These are phyloP conservation scores for Karstenula rhodostoma DNA, from an alignment of 2,329 filamentous ascomycete genomes.

Conservation along the genomic window DNA sequence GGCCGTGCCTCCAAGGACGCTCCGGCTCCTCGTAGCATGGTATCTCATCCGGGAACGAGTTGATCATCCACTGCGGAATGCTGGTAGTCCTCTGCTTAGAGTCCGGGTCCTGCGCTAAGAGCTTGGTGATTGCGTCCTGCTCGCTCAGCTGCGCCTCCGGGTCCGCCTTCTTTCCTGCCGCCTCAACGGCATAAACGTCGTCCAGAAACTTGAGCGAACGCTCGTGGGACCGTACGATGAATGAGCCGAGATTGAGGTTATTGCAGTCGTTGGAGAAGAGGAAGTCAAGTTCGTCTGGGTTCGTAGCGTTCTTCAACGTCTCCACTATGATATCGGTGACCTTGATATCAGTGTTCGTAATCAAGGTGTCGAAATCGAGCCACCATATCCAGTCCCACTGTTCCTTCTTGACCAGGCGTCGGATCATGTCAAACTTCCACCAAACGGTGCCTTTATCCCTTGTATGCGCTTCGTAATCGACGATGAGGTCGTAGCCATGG, in stretches of 20 bases:
- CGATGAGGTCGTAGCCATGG: constrained; percentile 51
- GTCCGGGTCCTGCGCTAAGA: constrained; percentile 38
- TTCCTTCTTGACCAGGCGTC: constrained; percentile 42
- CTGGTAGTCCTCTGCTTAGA: constrained; percentile 31
- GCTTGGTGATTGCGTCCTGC: constrained; percentile 49
- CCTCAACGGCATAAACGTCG: constrained; percentile 35
- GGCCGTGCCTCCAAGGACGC: constrained; percentile 43
- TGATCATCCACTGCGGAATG: constrained; percentile 50
- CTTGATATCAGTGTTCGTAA: constrained; percentile 50
- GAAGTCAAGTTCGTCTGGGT: constrained; percentile 46
- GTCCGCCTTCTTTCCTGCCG: constrained; percentile 32
- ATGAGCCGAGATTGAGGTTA: constrained; percentile 51
- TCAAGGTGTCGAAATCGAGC: constrained; percentile 53
- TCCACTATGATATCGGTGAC: constrained; percentile 48
- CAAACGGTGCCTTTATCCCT: constrained; percentile 39
- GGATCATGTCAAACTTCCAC: constrained; percentile 52
- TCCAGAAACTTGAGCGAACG: constrained; percentile 47
- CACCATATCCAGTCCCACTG: constrained; percentile 55
- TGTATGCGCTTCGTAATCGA: constrained; percentile 50
- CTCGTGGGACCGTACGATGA: constrained; percentile 46
- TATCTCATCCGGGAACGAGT: constrained; percentile 53
- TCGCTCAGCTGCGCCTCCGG: constrained; percentile 42
- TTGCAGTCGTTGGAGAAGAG: constrained; percentile 52
- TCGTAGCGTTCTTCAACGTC: constrained; percentile 38
- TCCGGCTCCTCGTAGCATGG: constrained; percentile 45